Conservation (phyloP, 164 flowering plant genomes). For the Platanus orientalis region DNA sequence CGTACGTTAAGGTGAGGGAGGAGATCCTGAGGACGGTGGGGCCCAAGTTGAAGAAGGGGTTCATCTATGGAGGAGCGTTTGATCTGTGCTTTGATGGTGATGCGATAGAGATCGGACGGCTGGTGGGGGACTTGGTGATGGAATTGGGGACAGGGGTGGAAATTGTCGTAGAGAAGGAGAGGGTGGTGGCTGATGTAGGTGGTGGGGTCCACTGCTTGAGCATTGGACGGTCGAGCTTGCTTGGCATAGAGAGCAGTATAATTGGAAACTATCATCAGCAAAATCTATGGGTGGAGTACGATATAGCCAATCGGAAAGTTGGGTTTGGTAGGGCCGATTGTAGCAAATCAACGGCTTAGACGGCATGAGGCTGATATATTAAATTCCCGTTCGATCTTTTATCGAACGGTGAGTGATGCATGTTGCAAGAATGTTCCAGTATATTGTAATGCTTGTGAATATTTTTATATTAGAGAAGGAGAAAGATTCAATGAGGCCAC, state of each 20-base stretch:
- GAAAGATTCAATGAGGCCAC: too few relatives aligned
- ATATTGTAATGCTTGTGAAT: too few relatives aligned
- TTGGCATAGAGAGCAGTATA: conserved; percentile 57
- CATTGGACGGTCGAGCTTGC: conserved; percentile 59
- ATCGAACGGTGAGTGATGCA: too few relatives aligned
- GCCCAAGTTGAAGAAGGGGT: conserved; percentile 38
- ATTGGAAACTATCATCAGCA: conserved; percentile 81
- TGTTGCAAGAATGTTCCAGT: too few relatives aligned
- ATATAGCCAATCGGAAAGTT: conserved; percentile 44
- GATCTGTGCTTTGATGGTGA: conserved; percentile 61
- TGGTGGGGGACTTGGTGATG: conserved; percentile 50
- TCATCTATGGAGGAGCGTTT: conserved; percentile 39
- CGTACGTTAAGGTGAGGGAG: conserved; percentile 46
- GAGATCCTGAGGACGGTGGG: conserved; percentile 51
- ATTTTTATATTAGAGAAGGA: too few relatives aligned
- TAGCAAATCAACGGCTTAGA: conserved; percentile 33
- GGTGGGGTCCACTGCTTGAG: conserved; percentile 57
- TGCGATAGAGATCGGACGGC: conserved; percentile 41
- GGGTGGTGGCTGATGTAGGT: conserved; percentile 41
- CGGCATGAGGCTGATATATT: too few relatives aligned
- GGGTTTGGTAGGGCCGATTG: conserved; percentile 76
- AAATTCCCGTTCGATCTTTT: too few relatives aligned
- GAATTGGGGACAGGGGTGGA: conserved; percentile 55
- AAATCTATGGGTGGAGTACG: conserved; percentile 78
- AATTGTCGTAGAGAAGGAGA: conserved; percentile 33